Evolutionary conservation across 2,329 filamentous ascomycete genomes (phyloP), one percentile per base, ranked within the genome.

Genomic region (Coniochaeta sp.): DNA sequence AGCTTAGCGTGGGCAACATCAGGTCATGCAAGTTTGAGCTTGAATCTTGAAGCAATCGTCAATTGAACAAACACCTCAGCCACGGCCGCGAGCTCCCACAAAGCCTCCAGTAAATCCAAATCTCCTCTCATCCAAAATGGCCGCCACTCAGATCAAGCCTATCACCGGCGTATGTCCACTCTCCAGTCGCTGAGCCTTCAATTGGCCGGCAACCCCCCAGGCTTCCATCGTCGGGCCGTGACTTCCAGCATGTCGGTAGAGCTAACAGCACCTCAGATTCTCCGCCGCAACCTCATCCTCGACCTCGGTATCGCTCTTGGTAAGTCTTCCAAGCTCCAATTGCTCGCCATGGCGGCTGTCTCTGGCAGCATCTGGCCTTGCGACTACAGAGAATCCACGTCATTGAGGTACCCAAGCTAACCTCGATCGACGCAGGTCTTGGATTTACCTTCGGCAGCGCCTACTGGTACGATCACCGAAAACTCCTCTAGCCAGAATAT

Each of bases 271-370:
- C 63, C 55, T 59, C 67, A 86, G 83, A 86, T 85, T 79, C 80
- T 86, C 73, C 81, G 81, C 74, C 78, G 81, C 72, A 77, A 77
- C 72, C 80, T 86, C 71, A 76, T 86, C 69, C 71, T 79, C 65
- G 83, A 86, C 70, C 76, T 86, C 62, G 69, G 75, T 61, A 78
- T 85, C 70, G 81, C 76, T 64, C 76, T 86, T 62, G 81, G 82
- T 85, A 77, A 63, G 81, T 76, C 59, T 38, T 11, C 22, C 17
- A 36, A 38, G 47, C 47, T 52, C 22, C 11, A 52, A 31, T 31
- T 9, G 24, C 12, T 26, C 14, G 3, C 47, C 22, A 14, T 52
- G 24, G 47, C 47, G 17, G 24, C 2, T 31, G 26, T 12, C 16
- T 16, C 47, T 9, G 47, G 47, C 43, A 47, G 43, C 43, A 6